phyloP scores from a whole-genome alignment of 140 eudicot species.

The Oenanthe javanica region DNA sequence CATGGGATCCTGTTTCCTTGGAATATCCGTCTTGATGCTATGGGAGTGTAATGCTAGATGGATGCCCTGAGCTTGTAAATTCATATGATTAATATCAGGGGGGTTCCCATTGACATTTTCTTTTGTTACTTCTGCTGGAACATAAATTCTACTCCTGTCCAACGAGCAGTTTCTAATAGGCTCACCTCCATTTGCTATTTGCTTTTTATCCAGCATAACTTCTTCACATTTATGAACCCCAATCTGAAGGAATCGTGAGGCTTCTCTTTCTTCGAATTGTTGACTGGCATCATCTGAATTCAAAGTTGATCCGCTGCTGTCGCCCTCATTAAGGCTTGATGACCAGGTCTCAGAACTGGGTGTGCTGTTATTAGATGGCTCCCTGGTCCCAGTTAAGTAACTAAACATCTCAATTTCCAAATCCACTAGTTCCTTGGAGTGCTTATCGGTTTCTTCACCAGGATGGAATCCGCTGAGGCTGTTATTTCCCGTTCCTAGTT shows the following conservation, averaged over 20 bases:
- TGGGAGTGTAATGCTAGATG: constrained; percentile 51
- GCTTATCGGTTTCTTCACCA: constrained; percentile 1
- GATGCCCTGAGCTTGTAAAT: constrained; percentile 29
- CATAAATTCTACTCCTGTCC: not conserved
- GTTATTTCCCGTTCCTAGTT: not conserved
- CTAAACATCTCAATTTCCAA: not conserved
- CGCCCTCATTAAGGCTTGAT: constrained; percentile 76
- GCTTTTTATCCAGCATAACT: constrained; percentile 11
- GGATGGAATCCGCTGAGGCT: constrained; percentile 1
- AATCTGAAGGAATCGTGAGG: constrained; percentile 18
- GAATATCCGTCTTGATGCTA: constrained; percentile 12
- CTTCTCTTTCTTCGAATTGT: constrained; percentile 51
- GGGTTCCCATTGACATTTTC: constrained; percentile 20
- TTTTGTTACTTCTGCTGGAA: constrained; percentile 19
- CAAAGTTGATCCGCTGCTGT: constrained; percentile 45
- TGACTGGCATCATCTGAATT: constrained; percentile 67
- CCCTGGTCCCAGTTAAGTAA: constrained; percentile 28
- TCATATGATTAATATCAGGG: constrained; percentile 1
- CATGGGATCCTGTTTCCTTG: constrained; percentile 14
- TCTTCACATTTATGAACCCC: constrained; percentile 9
- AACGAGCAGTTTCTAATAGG: not conserved
- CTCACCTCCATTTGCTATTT: constrained; percentile 1
- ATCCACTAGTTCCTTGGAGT: not conserved
- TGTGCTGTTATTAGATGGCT: constrained; percentile 38
- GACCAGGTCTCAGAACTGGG: constrained; percentile 81